These are phyloP conservation scores for Colletotrichum somersetense DNA, from an alignment of 2,329 filamentous ascomycete species.

Conservation along the genomic window DNA sequence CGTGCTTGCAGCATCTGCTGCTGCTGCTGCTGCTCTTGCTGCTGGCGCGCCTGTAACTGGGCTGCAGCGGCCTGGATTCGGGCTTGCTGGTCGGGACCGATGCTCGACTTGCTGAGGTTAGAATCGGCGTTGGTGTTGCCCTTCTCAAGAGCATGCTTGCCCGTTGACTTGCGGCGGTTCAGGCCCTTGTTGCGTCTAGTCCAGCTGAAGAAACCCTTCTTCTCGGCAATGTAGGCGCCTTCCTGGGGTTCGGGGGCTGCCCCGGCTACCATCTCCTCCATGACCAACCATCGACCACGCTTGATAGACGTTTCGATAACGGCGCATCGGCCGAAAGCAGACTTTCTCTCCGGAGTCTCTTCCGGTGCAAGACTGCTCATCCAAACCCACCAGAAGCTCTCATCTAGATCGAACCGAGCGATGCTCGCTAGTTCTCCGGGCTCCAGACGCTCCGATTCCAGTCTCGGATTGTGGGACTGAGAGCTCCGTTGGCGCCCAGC, in stretches of 20 bases:
- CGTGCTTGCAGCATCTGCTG: constrained; percentile 53
- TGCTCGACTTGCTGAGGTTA: constrained; percentile 80
- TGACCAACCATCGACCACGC: constrained; percentile 88
- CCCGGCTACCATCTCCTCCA: constrained; percentile 96
- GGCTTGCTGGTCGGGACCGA: constrained; percentile 91
- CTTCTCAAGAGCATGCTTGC: constrained; percentile 69
- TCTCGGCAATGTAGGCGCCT: constrained; percentile 92
- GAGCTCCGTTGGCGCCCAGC: constrained; percentile 83
- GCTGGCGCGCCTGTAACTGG: constrained; percentile 80
- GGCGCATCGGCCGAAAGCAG: constrained; percentile 93
- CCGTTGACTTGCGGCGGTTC: constrained; percentile 77
- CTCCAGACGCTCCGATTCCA: constrained; percentile 81
- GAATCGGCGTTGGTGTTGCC: constrained; percentile 58
- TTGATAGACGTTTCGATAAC: constrained; percentile 89
- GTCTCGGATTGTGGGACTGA: constrained; percentile 81
- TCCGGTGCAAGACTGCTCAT: constrained; percentile 95
- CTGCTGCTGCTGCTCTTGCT: constrained; percentile 62
- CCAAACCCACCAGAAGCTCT: constrained; percentile 99
- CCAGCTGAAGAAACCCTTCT: constrained; percentile 94
- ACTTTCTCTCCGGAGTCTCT: constrained; percentile 86
- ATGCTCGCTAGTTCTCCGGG: constrained; percentile 97
- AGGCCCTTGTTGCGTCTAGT: constrained; percentile 75
- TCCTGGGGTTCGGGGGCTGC: constrained; percentile 86
- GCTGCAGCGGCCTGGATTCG: constrained; percentile 92
- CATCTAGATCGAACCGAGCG: constrained; percentile 85